phyloP scores from a whole-genome alignment of 108 stramenopile genomes.

The Cylindrotheca closterium region DNA sequence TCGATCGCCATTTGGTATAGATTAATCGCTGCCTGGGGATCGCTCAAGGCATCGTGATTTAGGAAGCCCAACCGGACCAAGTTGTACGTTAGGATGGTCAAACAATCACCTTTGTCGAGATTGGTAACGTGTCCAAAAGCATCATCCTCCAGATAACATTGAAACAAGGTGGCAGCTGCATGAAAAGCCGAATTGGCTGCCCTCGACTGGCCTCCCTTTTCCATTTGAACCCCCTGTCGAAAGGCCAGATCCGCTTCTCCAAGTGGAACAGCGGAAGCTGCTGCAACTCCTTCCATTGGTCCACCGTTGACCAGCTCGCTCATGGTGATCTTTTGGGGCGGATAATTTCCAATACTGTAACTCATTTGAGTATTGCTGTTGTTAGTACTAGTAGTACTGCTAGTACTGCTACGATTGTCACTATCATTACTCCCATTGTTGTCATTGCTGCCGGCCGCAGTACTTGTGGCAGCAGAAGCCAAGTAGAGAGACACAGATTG shows the following conservation, averaged over 20 bases:
- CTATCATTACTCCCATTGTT: too few species aligned
- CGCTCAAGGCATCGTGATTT: constrained; percentile 74
- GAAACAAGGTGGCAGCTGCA: constrained; percentile 84
- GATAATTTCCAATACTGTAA: too few species aligned
- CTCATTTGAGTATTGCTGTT: too few species aligned
- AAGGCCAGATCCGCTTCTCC: constrained; percentile 86
- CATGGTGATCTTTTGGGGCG: too few species aligned
- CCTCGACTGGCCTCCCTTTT: constrained; percentile 68
- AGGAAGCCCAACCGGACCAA: constrained; percentile 73
- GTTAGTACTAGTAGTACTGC: too few species aligned
- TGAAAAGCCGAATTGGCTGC: constrained; percentile 71
- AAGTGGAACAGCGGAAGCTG: constrained; percentile 8
- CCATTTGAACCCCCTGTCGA: constrained; percentile 57
- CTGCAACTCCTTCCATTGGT: neutral
- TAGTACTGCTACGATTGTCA: neutral
- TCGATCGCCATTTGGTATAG: constrained; percentile 56
- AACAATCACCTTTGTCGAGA: constrained; percentile 34
- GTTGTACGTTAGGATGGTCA: constrained; percentile 60
- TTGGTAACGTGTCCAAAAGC: constrained; percentile 75
- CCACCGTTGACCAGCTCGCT: too few species aligned
- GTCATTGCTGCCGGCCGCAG: neutral
- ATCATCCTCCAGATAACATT: constrained; percentile 69
- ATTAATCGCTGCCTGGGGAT: constrained; percentile 70
- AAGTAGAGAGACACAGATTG: neutral
- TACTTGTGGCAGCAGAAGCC: neutral